These are phyloP conservation scores for Rhodotorula sp. DNA, from an alignment of 1,284 basidiomycete species.

Conservation along the genomic window DNA sequence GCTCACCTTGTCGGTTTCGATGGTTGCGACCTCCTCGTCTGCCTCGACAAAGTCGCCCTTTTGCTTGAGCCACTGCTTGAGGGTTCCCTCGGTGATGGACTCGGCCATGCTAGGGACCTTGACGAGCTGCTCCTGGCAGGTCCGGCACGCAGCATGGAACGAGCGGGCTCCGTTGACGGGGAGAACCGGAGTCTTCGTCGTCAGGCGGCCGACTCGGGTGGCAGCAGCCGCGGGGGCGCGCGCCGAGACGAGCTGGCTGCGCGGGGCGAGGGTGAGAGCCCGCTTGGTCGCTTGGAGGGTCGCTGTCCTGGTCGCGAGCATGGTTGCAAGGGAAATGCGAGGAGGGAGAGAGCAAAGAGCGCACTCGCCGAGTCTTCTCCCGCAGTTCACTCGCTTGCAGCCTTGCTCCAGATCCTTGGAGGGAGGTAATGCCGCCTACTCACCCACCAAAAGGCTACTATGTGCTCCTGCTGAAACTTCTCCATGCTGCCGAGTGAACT, in stretches of 20 bases:
- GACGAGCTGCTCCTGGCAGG: constrained; percentile 54
- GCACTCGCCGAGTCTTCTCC: no score
- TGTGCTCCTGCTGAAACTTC: no score
- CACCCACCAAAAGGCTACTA: no score
- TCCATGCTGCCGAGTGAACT: no score
- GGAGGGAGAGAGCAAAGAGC: background rate
- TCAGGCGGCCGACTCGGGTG: background rate
- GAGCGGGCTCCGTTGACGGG: background rate
- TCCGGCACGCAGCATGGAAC: constrained; percentile 1
- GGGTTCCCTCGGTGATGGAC: constrained; percentile 95
- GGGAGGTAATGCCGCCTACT: no score
- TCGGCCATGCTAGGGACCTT: constrained; percentile 99
- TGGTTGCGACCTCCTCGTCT: constrained; percentile 95
- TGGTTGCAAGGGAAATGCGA: background rate
- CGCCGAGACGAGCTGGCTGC: background rate
- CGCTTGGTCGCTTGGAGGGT: background rate
- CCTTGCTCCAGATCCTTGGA: no score
- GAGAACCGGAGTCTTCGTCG: background rate
- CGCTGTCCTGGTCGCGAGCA: constrained; percentile 17
- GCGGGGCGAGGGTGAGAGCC: constrained; percentile 1
- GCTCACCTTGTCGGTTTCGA: constrained; percentile 98
- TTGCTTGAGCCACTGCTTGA: constrained; percentile 93
- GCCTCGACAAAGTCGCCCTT: constrained; percentile 85
- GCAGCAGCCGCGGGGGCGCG: background rate
- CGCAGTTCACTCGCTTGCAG: no score